These are phyloP conservation scores for Tylopilus felleus DNA, from an alignment of 768 basidiomycete species.

Conservation along the genomic window DNA sequence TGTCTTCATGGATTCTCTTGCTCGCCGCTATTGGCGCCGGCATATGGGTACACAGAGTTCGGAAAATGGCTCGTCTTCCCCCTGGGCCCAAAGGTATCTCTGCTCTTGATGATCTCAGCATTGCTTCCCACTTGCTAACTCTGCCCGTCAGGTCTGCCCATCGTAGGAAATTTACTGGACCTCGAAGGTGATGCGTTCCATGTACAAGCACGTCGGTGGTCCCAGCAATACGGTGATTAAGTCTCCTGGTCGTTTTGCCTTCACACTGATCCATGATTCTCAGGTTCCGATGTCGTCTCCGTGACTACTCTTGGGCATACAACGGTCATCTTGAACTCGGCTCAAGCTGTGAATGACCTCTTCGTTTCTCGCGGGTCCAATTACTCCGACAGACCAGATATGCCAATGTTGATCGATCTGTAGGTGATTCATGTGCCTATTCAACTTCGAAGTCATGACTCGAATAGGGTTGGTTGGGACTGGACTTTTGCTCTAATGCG, in stretches of 20 bases:
- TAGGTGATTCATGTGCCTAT: neutral
- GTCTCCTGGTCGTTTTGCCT: neutral
- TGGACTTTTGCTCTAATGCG: constrained; percentile 6
- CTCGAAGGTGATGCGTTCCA: constrained; percentile 1
- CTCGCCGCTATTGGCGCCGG: neutral
- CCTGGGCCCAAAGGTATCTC: constrained; percentile 1
- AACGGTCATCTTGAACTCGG: constrained; percentile 2
- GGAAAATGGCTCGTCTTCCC: constrained; percentile 1
- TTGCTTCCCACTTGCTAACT: neutral
- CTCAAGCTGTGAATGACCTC: constrained; percentile 1
- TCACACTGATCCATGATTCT: neutral
- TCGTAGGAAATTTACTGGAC: constrained; percentile 1
- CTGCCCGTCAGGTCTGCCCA: neutral
- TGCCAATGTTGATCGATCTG: constrained; percentile 5
- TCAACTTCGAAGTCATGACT: neutral
- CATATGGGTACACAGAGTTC: neutral
- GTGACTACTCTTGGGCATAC: constrained; percentile 3
- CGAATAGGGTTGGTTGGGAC: constrained; percentile 3
- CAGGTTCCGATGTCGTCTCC: constrained; percentile 1
- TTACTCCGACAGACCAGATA: constrained; percentile 2
- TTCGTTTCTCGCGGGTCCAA: constrained; percentile 2
- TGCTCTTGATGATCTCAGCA: neutral
- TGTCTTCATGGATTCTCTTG: neutral
- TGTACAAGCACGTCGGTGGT: neutral
- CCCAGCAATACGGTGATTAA: neutral